A percentile compares a stretch with the other conserved stretches of the same genome.
Conservation (phyloP, 768 basidiomycete genomes). For the Tremella fuciformis region DNA sequence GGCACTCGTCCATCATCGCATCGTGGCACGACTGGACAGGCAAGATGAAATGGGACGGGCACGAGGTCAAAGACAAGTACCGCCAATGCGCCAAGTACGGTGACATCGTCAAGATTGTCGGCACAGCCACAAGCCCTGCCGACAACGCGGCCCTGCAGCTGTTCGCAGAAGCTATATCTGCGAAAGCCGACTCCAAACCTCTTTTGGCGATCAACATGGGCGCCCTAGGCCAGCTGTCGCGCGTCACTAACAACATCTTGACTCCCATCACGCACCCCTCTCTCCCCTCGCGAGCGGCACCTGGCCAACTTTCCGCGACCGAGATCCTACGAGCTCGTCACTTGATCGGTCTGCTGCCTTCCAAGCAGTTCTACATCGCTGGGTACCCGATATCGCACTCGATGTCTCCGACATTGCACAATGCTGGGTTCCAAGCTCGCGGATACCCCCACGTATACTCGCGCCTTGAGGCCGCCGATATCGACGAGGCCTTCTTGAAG, state of each 20-base stretch:
- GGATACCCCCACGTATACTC: conserved; percentile 81
- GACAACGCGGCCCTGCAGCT: conserved; percentile 77
- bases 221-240: conserved; percentile 75
- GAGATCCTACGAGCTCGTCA: conserved; percentile 79
- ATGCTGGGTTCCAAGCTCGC: conserved; percentile 74
- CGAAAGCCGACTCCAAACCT: conserved; percentile 63
- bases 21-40: conserved; percentile 97
- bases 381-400: conserved; percentile 85
- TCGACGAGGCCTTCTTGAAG: conserved; percentile 65
- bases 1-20: conserved; percentile 74
- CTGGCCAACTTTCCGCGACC: conserved; percentile 84
- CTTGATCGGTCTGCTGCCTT: conserved; percentile 73
- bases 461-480: conserved; percentile 67
- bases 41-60: conserved; percentile 72
- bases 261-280: conserved; percentile 87
- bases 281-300: conserved; percentile 81
- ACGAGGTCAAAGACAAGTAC: conserved; percentile 67
- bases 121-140: conserved; percentile 68
- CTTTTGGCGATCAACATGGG: conserved; percentile 96
- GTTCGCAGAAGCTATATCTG: conserved; percentile 62
- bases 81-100: conserved; percentile 65
- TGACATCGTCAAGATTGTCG: conserved; percentile 89
- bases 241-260: conserved; percentile 78
- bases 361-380: conserved; percentile 76
- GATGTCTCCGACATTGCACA: conserved; percentile 90